Evolutionary conservation across 2,329 filamentous ascomycete genomes (phyloP), one percentile per base, ranked within the genome.

Genomic region (Incumbomyces delicatus): DNA sequence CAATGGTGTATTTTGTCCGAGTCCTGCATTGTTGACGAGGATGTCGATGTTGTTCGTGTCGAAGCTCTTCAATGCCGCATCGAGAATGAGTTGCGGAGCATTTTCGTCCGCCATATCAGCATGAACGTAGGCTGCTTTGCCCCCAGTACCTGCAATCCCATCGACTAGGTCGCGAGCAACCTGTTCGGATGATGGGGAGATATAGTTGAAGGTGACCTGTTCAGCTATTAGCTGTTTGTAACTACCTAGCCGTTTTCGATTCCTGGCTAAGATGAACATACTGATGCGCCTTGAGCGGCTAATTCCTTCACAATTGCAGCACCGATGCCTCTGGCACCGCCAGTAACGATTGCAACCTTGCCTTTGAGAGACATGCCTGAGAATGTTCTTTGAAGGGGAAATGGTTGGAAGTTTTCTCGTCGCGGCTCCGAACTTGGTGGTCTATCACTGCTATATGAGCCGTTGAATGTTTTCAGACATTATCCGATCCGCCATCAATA

Each of bases 11-110:
- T 53, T 50, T 5, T 54, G 50, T 8, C 54, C 55, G 1, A 38
- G 41, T 20, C 59, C 59, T n/a, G 59, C 58, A 30, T 60, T 60
- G 49, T 60, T 60, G 22, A 61, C 53, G 42, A 56, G 46, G 17
- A 56, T 48, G 45, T 54, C 53, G 38, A 56, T 49, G 2, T 48
- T 51, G 20, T 47, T 17, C 29, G 41, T 46, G 29, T 46, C 40
- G 42, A 57, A 57, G 6, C 45, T 27, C 18, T 48, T 51, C 29
- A 51, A 32, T 7, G 50, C 44, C n/a, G 48, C 53, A 7, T 52
- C 40, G 31, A 56, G 44, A 13, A 56, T 37, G 18, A 44, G 45
- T 17, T 32, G 43, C 3, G 50, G 49, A 39, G 51, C 52, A 14
- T 52, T 39, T n/a, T 29, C 30, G 18, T 37, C 37, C 11, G 42